Conservation (phyloP, 352 stramenopile genomes). For the Globisporangium nodosum region DNA sequence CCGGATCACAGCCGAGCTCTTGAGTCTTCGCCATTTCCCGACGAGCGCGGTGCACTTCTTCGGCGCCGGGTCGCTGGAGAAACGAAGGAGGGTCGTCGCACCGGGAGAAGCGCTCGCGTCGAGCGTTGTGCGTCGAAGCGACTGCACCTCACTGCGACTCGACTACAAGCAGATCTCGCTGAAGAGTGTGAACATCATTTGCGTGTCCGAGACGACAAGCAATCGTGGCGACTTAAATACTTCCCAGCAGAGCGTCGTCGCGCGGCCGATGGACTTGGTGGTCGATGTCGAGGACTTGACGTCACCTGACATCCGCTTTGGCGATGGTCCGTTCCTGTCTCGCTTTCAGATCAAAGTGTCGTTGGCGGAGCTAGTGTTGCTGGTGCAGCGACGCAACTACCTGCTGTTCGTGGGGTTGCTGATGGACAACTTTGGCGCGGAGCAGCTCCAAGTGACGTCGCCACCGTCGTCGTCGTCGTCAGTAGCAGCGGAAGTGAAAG, state of each 20-base stretch:
- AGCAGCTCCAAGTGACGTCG: conserved; percentile 30
- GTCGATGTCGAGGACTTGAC: conserved; percentile 70
- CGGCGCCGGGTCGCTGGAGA: conserved; percentile 15
- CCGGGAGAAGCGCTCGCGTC: conserved; percentile 17
- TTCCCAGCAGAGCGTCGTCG: conserved; percentile 19
- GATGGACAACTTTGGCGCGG: conserved; percentile 69
- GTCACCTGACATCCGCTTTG: conserved; percentile 35
- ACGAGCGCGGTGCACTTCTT: conserved; percentile 49
- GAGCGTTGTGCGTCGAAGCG: conserved; percentile 35
- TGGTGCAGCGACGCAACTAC: conserved; percentile 35
- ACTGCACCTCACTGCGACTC: conserved; percentile 15
- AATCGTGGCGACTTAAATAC: neutral
- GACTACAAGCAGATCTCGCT: conserved; percentile 41
- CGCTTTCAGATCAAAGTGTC: conserved; percentile 47
- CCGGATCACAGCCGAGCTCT: conserved; percentile 44
- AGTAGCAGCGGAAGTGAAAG: neutral
- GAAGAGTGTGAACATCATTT: conserved; percentile 53
- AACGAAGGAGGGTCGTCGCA: conserved; percentile 27
- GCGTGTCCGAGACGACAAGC: conserved; percentile 6
- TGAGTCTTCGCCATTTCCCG: conserved; percentile 60
- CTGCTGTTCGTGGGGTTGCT: conserved; percentile 58
- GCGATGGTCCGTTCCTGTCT: conserved; percentile 34
- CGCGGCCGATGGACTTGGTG: conserved; percentile 34
- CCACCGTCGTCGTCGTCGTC: neutral
- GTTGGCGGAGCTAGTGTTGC: conserved; percentile 23